Percentiles rank a stretch among this genome's conserved stretches.
Evolutionary conservation across 2,329 filamentous ascomycete genomes (phyloP).

Genomic region (Colletotrichum neosansevieriae): DNA sequence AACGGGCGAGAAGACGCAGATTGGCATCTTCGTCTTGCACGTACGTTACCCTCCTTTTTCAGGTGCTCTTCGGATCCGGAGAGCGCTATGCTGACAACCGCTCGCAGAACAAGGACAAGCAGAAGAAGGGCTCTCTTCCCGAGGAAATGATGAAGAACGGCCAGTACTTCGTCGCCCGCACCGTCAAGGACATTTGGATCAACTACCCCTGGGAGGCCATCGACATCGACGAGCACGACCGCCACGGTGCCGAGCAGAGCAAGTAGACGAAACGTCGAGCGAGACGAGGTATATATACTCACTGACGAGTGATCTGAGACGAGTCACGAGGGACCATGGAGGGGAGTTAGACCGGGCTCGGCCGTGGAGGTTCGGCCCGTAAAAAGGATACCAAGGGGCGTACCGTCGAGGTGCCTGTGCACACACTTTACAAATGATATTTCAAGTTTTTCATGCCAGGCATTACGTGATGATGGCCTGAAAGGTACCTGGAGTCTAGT

Average conservation of each 20-base stretch:
- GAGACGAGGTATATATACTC: constrained; percentile 12
- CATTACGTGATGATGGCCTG: neutral
- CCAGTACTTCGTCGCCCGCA: constrained; percentile 87
- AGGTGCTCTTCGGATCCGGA: neutral
- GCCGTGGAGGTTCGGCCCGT: constrained; percentile 2
- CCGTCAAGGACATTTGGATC: constrained; percentile 96
- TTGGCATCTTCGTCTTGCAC: constrained; percentile 96
- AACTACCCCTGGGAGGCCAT: constrained; percentile 98
- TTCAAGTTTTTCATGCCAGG: constrained; percentile 14
- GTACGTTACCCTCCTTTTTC: constrained; percentile 61
- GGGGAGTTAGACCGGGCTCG: constrained; percentile 16
- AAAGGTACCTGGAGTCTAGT: no score
- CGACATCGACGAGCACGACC: constrained; percentile 94
- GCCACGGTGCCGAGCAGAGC: constrained; percentile 66
- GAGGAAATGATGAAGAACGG: constrained; percentile 78
- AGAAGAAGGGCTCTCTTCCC: constrained; percentile 90
- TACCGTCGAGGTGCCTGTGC: constrained; percentile 33
- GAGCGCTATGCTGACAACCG: constrained; percentile 31
- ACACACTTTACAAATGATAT: constrained; percentile 35
- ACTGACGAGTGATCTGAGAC: constrained; percentile 20
- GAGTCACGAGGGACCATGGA: neutral
- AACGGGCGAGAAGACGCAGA: constrained; percentile 78
- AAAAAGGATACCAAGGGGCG: constrained; percentile 36
- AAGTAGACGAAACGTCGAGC: constrained; percentile 45
- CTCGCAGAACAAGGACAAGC: constrained; percentile 91